phyloP scores from a whole-genome alignment of 192 early-diverging fungal species.

The Rhizophagus prolifer region DNA sequence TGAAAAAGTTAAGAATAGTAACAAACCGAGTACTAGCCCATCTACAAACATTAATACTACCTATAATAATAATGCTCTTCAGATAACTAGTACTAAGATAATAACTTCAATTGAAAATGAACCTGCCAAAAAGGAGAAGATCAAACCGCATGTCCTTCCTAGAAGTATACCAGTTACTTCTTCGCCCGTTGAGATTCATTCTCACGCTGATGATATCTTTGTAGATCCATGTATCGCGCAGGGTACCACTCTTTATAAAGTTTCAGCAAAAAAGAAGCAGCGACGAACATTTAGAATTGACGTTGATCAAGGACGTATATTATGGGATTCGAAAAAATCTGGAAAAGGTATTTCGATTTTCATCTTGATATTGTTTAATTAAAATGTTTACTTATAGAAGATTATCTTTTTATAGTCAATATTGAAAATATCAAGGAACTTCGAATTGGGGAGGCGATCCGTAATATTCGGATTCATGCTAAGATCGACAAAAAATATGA shows the following conservation, averaged over 20 bases:
- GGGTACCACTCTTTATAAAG: constrained; percentile 41
- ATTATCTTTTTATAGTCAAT: constrained; percentile 36
- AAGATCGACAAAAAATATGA: constrained; percentile 39
- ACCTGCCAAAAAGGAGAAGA: not conserved
- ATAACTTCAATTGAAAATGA: not conserved
- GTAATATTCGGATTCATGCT: constrained; percentile 41
- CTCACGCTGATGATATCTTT: not conserved
- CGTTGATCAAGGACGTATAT: constrained; percentile 41
- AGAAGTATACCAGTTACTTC: not conserved
- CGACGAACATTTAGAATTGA: constrained; percentile 43
- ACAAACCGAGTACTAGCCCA: not conserved
- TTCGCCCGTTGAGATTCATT: not conserved
- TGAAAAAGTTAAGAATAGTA: constrained; percentile 23
- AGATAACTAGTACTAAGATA: not conserved
- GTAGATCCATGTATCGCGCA: constrained; percentile 26
- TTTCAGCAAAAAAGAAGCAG: constrained; percentile 44
- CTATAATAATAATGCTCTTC: not conserved
- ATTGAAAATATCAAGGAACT: constrained; percentile 50
- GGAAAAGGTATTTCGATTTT: constrained; percentile 32
- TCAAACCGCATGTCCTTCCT: not conserved
- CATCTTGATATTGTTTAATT: not conserved
- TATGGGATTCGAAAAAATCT: constrained; percentile 49
- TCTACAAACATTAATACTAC: not conserved
- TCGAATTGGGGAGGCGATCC: constrained; percentile 40
- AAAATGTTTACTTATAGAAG: not conserved